These are phyloP conservation scores for Eleusine coracana DNA, from an alignment of 176 grass and related monocot genomes.

Conservation along the genomic window DNA sequence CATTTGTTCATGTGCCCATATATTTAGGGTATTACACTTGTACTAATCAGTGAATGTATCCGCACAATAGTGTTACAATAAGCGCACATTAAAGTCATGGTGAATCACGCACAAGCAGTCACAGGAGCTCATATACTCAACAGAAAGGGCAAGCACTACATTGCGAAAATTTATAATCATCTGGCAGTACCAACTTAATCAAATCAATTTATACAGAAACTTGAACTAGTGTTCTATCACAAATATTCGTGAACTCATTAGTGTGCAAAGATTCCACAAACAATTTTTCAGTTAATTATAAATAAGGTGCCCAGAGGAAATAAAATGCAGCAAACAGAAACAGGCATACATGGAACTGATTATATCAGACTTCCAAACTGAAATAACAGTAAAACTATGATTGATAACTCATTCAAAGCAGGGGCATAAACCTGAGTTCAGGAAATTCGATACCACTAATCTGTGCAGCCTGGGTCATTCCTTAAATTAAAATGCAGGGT, in stretches of 20 bases:
- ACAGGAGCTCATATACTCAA: neutral
- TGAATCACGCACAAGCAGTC: neutral
- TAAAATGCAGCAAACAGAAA: constrained; percentile 9
- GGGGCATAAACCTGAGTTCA: constrained; percentile 25
- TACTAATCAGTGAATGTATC: neutral
- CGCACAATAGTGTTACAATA: neutral
- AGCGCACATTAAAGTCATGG: neutral
- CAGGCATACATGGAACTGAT: constrained; percentile 41
- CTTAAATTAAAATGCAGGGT: constrained; percentile 34
- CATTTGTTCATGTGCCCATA: too few species aligned
- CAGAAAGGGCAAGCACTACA: neutral
- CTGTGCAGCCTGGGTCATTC: constrained; percentile 39
- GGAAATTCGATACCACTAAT: constrained; percentile 25
- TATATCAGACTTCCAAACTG: constrained; percentile 30
- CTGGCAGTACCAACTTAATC: neutral
- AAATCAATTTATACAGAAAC: constrained; percentile 19
- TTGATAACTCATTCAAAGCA: constrained; percentile 43
- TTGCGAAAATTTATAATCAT: neutral
- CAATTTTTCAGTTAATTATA: neutral
- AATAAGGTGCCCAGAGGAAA: neutral
- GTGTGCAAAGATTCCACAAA: constrained; percentile 24
- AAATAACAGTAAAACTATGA: constrained; percentile 37
- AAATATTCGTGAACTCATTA: constrained; percentile 29
- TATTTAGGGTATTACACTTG: too few species aligned
- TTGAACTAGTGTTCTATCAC: constrained; percentile 2